Evolutionary conservation across 305 asterid genomes (phyloP), one percentile per base, ranked within the genome.

Genomic region (Fraxinus sp.): DNA sequence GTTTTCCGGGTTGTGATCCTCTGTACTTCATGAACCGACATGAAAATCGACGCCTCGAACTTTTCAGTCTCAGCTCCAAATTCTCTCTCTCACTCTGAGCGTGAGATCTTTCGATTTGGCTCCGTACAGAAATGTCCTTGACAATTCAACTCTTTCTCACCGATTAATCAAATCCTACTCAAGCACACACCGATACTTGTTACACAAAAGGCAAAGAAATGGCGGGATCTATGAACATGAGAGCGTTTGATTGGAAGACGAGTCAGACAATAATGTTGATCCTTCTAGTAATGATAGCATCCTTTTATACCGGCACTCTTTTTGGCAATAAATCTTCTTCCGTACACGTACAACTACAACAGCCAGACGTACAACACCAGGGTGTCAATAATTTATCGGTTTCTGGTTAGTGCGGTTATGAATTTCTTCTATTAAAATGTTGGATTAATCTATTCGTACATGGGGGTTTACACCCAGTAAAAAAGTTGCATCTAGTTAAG

Each of bases 271-370:
- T 96, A 74, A 82, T 86, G 89, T 26, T 86, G 10, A 76, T 85
- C 77, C 97, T 94, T 82, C 84, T 94, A 79, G 88, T 94, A 83
- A 92, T 91, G 95, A 87, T 91, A 2, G 95, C 87, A 87, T 93
- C 95, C 41, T 94, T 96, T 85, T 94, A 90, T 89, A 83, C 90
- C 14, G 99, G 98, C 81, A 88, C 97, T 24, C 92, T 92, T 80
- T 89, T 89, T 39, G 89, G 91, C 82, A 85, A 86, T 78, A 89
- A 72, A 70, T 84, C 91, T 22, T 77, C 90, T 79, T 77, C 84
- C 74, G 66, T 86, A 35, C 76, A 80, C 85, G 85, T 78, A 57
- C 84, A 82, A 72, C 84, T 44, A 22, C 81, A 85, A 81, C 91
- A 80, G 84, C 86, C 76, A 0, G 84, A 41, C 66, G 81, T 80